Evolutionary conservation across 208 protist species (phyloP).

Genomic region (Crithidia expoeki): DNA sequence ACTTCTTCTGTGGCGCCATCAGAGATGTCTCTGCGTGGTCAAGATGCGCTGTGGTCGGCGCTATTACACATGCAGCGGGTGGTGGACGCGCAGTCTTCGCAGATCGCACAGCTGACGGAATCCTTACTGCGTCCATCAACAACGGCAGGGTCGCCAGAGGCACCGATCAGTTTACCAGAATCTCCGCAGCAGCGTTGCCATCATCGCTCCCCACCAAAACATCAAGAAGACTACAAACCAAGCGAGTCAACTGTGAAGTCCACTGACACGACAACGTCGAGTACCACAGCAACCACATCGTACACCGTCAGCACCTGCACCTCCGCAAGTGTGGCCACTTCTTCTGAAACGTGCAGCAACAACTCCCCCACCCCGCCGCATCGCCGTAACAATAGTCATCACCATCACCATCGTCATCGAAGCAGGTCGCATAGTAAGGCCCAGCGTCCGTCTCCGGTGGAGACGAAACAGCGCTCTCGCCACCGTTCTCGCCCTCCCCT

Average conservation of each 20-base stretch:
- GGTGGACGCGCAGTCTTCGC: conserved; percentile 12
- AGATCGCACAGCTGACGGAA: conserved; percentile 15
- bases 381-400: not conserved
- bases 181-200: not conserved
- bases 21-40: not conserved
- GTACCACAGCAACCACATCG: not conserved
- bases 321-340: not conserved
- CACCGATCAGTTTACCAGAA: too few species aligned
- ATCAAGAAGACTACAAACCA: not conserved
- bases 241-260: not conserved
- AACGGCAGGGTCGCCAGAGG: too few species aligned
- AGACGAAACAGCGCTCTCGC: not conserved
- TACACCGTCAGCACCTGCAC: not conserved
- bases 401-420: not conserved
- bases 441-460: not conserved
- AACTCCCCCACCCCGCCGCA: not conserved
- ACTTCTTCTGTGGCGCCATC: not conserved
- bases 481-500: not conserved
- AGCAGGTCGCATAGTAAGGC: not conserved
- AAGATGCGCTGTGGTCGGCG: conserved; percentile 21
- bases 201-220: not conserved
- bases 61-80: conserved; percentile 13
- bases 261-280: not conserved
- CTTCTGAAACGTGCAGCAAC: not conserved
- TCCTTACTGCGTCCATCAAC: not conserved